Evolutionary conservation across 73 alveolate species (phyloP), one percentile per base, ranked within the genome.

Genomic region (Blepharisma stoltei): DNA sequence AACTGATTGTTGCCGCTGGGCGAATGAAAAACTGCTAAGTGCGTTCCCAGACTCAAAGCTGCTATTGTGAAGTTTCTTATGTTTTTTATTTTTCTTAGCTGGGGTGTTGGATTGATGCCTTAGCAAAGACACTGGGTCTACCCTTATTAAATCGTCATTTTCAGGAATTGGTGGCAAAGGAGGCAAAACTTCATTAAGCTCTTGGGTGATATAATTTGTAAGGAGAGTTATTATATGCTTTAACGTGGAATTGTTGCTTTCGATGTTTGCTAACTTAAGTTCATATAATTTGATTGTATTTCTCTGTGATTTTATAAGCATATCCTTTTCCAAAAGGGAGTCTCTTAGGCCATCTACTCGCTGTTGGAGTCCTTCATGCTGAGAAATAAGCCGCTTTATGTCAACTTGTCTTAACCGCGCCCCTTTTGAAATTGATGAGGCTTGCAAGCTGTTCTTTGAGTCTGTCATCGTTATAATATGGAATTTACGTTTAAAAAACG

Each of bases 141-240:
- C 41, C 41, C 41, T 32, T 60, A 9, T 25, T 25, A 60, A 18
- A 25, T 60, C 18, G 47, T 60, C 73, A 18, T 52, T 20, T 52
- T 25, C 49, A 25, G 73, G 73, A 14, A 60, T 18, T 14, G 73
- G 73, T 38, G 73, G 73, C 2, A 60, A 38, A 11, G 46, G 18
- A 20, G 73, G 73, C n/a, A 60, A 38, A 20, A 11, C 23, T 60
- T 60, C 73, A 14, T 60, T 60, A 14, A 60, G 23, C 2, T 8
- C 45, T 25, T 60, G 46, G 37, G 73, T 60, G 38, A 60, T 60
- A 38, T 60, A 25, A n/a, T 60, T 60, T 60, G 73, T 20, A 25
- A 60, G 73, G 46, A 60, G 18, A 14, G 11, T n/a, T 9, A 60
- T 38, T 11, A 18, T 14, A 4, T 60, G 73, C 3, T 38, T n/a